A percentile compares a stretch with the other conserved stretches of the same genome.
These are phyloP conservation scores for Lactarius deliciosus DNA, from an alignment of 768 basidiomycete species.

Conservation along the genomic window DNA sequence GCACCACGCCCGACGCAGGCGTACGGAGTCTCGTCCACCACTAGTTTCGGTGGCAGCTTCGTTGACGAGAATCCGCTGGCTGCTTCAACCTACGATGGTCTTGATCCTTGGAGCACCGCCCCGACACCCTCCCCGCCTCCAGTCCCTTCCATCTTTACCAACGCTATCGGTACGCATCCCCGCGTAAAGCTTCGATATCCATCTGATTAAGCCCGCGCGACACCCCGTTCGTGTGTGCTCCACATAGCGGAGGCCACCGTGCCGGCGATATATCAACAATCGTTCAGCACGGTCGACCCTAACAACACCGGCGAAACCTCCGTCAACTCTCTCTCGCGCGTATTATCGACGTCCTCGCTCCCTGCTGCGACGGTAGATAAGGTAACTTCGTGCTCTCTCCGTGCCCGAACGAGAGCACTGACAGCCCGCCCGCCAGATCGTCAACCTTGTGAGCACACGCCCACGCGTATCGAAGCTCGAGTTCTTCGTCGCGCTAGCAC, in stretches of 20 bases:
- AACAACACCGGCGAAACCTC: slow-evolving; percentile 72
- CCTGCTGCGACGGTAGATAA: slow-evolving; percentile 82
- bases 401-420: background rate
- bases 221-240: slow-evolving; percentile 10
- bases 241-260: slow-evolving; percentile 72
- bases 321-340: slow-evolving; percentile 77
- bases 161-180: slow-evolving; percentile 23
- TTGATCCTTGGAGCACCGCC: slow-evolving; percentile 73
- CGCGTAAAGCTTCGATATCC: background rate
- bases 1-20: slow-evolving; percentile 72
- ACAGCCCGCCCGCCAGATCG: slow-evolving; percentile 54
- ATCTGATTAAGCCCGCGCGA: background rate
- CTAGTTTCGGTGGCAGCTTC: slow-evolving; percentile 67
- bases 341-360: slow-evolving; percentile 72
- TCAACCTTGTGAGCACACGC: slow-evolving; percentile 81
- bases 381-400: slow-evolving; percentile 44
- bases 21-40: slow-evolving; percentile 56
- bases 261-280: slow-evolving; percentile 71
- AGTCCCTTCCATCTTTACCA: slow-evolving; percentile 45
- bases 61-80: slow-evolving; percentile 73
- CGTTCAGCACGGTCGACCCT: slow-evolving; percentile 75
- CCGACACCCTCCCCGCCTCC: slow-evolving; percentile 68
- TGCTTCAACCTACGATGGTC: slow-evolving; percentile 68
- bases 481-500: slow-evolving; percentile 87
- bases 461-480: slow-evolving; percentile 83